A percentile compares a stretch with the other conserved stretches of the same genome.
phyloP scores from a whole-genome alignment of 257 asterid species.

The Henckelia pumila region DNA sequence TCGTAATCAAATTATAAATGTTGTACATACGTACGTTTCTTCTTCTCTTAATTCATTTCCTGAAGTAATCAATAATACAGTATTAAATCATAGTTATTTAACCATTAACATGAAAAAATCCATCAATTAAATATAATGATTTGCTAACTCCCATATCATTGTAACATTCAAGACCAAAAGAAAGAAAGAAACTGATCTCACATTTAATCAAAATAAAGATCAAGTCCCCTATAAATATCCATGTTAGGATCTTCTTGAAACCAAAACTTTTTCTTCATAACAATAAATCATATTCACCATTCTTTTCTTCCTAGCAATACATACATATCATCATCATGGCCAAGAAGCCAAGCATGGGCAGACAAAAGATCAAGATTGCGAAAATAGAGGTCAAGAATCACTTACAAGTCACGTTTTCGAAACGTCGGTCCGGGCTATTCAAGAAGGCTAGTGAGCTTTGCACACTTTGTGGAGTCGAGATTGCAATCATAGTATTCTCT shows the following conservation, averaged over 20 bases:
- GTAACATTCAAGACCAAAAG: not conserved
- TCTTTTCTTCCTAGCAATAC: too few relatives aligned
- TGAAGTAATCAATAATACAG: not conserved
- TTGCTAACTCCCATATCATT: not conserved
- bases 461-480: slow-evolving; percentile 68
- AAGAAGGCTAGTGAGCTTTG: slow-evolving; percentile 78
- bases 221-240: not conserved
- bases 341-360: slow-evolving; percentile 62
- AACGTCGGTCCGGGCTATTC: slow-evolving; percentile 63
- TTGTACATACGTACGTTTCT: not conserved
- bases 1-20: too few relatives aligned
- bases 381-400: slow-evolving; percentile 66
- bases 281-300: too few relatives aligned
- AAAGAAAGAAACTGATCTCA: not conserved
- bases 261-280: too few relatives aligned
- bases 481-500: slow-evolving; percentile 61
- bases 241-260: not conserved
- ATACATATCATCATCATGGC: slow-evolving; percentile 40
- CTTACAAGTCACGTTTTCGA: slow-evolving; percentile 72
- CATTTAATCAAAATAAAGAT: not conserved
- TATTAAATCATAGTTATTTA: not conserved
- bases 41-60: not conserved
- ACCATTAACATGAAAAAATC: not conserved
- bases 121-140: not conserved
- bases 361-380: slow-evolving; percentile 72